phyloP scores from a whole-genome alignment of 2,329 filamentous ascomycete genomes.

The Cephalotrichum gorgonifer region DNA sequence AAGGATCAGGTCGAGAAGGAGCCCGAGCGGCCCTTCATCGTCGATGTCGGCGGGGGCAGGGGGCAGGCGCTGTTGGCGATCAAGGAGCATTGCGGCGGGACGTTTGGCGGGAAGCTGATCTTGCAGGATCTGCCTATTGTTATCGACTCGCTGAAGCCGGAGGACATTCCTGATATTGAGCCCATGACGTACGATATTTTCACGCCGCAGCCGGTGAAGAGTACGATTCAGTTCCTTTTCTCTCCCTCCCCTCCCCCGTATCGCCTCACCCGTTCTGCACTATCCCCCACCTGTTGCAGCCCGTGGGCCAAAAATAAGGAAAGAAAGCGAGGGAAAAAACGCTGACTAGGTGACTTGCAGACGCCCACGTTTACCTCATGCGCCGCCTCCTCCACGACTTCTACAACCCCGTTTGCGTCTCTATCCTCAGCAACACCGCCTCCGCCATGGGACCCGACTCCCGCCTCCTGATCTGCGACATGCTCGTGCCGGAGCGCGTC shows the following conservation, averaged over 20 bases:
- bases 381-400: conserved; percentile 21
- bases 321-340: not conserved
- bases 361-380: conserved; percentile 22
- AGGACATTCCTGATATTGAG: conserved; percentile 15
- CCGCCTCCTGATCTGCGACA: conserved; percentile 22
- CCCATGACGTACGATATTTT: conserved; percentile 16
- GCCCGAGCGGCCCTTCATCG: conserved; percentile 17
- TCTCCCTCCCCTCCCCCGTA: not conserved
- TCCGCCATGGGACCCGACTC: conserved; percentile 20
- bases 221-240: conserved; percentile 7
- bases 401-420: conserved; percentile 17
- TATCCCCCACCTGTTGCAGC: conserved; percentile 11
- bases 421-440: conserved; percentile 19
- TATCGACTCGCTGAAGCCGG: conserved; percentile 15
- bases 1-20: conserved; percentile 15
- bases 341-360: conserved; percentile 13
- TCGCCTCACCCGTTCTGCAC: not conserved
- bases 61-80: conserved; percentile 17
- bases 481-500: conserved; percentile 20
- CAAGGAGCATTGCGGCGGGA: conserved; percentile 13
- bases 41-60: conserved; percentile 17
- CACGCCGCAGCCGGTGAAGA: conserved; percentile 15
- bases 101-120: conserved; percentile 16
- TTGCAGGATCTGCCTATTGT: conserved; percentile 23
- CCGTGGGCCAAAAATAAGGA: conserved; percentile 8